These are phyloP conservation scores for Hyparrhenia diplandra DNA, from an alignment of 176 grass and related monocot species.

Conservation along the genomic window DNA sequence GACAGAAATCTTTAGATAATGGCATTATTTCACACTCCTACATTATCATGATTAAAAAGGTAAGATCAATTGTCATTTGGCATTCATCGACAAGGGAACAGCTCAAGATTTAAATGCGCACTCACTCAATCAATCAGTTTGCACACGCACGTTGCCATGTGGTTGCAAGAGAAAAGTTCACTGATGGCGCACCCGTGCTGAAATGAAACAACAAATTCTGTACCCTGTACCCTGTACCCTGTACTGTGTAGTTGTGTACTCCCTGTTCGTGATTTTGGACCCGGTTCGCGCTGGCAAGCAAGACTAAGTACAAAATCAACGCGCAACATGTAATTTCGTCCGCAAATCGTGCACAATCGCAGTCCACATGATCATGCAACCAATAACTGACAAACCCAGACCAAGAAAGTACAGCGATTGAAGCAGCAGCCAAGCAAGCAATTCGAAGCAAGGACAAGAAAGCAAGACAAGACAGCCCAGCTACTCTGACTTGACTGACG, in stretches of 20 bases:
- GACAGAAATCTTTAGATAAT: neutral
- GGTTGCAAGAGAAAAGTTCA: neutral
- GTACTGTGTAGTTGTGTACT: neutral
- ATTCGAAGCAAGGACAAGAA: neutral
- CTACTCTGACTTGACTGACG: neutral
- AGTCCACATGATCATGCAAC: neutral
- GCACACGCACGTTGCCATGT: neutral
- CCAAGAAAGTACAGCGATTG: slow-evolving; percentile 8
- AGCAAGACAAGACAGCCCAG: neutral
- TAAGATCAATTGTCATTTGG: neutral
- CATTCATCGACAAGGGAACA: neutral
- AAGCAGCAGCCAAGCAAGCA: neutral
- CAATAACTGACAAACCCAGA: neutral
- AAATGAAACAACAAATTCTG: neutral
- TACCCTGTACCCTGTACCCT: no score
- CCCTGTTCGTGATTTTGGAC: neutral
- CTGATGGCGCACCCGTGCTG: neutral
- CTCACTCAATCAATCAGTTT: neutral
- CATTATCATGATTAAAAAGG: neutral
- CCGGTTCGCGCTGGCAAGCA: neutral
- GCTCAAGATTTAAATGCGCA: neutral
- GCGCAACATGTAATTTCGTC: neutral
- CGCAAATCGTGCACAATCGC: neutral
- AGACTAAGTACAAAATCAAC: neutral
- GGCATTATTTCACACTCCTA: neutral